These are phyloP conservation scores for Alternaria sp. DNA, from an alignment of 2,329 filamentous ascomycete species.

Conservation along the genomic window DNA sequence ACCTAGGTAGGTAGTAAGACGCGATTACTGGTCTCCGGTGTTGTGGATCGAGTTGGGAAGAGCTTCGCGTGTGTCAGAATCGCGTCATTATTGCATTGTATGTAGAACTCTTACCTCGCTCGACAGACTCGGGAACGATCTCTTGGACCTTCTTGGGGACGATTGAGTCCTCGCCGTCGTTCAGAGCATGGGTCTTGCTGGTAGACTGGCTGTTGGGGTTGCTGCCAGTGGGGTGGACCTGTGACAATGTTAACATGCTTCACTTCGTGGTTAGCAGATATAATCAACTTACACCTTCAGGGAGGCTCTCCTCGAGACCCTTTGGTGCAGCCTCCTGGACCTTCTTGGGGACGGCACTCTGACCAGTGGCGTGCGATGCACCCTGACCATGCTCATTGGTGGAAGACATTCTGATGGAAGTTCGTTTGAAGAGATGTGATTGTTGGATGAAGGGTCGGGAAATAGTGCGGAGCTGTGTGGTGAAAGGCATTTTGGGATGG, in stretches of 20 bases:
- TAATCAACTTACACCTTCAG: slow-evolving; percentile 38
- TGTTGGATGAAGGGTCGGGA: slow-evolving; percentile 24
- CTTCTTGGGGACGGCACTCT: slow-evolving; percentile 49
- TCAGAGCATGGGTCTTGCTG: slow-evolving; percentile 49
- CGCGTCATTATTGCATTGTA: not conserved
- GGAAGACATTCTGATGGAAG: slow-evolving; percentile 33
- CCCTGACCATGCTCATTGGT: slow-evolving; percentile 50
- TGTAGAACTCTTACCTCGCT: slow-evolving; percentile 34
- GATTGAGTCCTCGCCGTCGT: slow-evolving; percentile 45
- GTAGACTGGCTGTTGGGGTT: slow-evolving; percentile 44
- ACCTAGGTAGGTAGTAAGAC: too few species aligned
- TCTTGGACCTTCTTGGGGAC: slow-evolving; percentile 55
- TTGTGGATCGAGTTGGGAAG: slow-evolving; percentile 55
- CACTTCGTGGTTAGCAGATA: not conserved
- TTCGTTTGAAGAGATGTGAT: slow-evolving; percentile 17
- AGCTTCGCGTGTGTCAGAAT: not conserved
- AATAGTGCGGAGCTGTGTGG: slow-evolving; percentile 26
- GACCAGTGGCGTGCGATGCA: slow-evolving; percentile 50
- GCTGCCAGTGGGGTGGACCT: slow-evolving; percentile 49
- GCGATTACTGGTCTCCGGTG: slow-evolving; percentile 37
- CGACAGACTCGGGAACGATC: slow-evolving; percentile 53
- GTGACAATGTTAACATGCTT: not conserved
- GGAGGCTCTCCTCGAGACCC: slow-evolving; percentile 49
- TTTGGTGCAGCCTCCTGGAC: slow-evolving; percentile 50
- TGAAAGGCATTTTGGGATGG: slow-evolving; percentile 22